phyloP scores from a whole-genome alignment of 345 rosid species.

The Linum lewisii region DNA sequence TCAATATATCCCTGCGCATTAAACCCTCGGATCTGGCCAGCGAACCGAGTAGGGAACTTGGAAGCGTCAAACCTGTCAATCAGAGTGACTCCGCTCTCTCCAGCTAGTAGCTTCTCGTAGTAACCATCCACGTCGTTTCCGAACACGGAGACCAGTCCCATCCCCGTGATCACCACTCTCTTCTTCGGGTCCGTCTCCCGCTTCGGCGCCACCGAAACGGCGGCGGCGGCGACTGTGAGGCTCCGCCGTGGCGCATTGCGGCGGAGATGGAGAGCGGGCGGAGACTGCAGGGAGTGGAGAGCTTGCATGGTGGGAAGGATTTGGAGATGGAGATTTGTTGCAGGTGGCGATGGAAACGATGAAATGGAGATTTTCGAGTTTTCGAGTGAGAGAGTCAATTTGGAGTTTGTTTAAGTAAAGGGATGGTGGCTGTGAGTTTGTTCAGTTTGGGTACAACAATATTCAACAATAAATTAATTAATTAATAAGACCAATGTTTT shows the following conservation, averaged over 20 bases:
- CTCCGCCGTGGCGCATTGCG: constrained; percentile 22
- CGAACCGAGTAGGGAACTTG: constrained; percentile 92
- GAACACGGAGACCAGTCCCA: constrained; percentile 91
- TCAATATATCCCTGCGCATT: constrained; percentile 69
- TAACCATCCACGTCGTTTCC: constrained; percentile 82
- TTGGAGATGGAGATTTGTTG: background rate
- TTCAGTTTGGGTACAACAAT: too few relatives aligned
- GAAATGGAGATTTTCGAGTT: too few relatives aligned
- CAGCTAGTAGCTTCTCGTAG: constrained; percentile 75
- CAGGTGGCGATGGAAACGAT: constrained; percentile 14
- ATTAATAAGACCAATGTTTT: too few relatives aligned
- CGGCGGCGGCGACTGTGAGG: constrained; percentile 38
- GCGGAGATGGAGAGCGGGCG: constrained; percentile 40
- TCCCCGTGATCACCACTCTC: constrained; percentile 90
- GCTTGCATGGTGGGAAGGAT: constrained; percentile 48
- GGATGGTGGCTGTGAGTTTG: too few relatives aligned
- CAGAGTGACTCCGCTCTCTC: constrained; percentile 79
- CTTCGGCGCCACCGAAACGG: constrained; percentile 62
- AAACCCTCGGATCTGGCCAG: constrained; percentile 96
- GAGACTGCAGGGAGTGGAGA: constrained; percentile 37
- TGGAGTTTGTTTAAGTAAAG: too few relatives aligned
- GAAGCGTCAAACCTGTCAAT: constrained; percentile 96
- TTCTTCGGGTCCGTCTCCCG: constrained; percentile 94
- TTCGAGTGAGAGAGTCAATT: too few relatives aligned
- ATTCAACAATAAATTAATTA: too few relatives aligned